Evolutionary conservation across 148 eudicot species (phyloP).

Genomic region (Hydrangea macrophylla): DNA sequence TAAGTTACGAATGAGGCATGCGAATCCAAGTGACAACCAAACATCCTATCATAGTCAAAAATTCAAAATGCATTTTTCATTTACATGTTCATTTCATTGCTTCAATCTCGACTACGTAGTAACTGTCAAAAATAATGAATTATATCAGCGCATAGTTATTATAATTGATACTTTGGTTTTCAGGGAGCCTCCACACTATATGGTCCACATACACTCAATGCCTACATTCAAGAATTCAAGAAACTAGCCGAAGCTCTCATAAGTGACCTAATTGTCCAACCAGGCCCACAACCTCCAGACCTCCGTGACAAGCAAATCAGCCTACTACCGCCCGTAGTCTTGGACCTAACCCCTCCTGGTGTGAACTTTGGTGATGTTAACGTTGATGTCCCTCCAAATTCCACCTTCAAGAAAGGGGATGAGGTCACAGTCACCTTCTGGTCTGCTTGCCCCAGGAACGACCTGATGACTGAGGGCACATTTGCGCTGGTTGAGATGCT

Average conservation of each 20-base stretch:
- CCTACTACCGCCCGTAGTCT: constrained; percentile 66
- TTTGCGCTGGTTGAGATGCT: constrained; percentile 76
- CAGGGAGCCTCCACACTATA: constrained; percentile 96
- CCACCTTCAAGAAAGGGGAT: constrained; percentile 69
- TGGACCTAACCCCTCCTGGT: constrained; percentile 67
- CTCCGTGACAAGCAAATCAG: constrained; percentile 78
- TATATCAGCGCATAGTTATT: too few species aligned
- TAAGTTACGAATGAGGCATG: too few species aligned
- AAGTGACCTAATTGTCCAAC: constrained; percentile 34
- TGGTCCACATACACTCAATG: constrained; percentile 88
- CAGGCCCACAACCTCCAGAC: constrained; percentile 89
- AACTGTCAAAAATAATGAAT: too few species aligned
- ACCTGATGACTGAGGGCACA: constrained; percentile 92
- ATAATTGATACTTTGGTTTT: too few species aligned
- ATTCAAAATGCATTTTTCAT: too few species aligned
- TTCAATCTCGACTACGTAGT: too few species aligned
- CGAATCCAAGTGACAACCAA: too few species aligned
- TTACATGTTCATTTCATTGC: background rate
- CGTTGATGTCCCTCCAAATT: constrained; percentile 54
- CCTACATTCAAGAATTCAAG: constrained; percentile 86
- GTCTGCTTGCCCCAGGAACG: constrained; percentile 94
- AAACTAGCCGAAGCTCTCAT: constrained; percentile 70
- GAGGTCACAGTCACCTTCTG: constrained; percentile 57
- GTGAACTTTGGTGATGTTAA: constrained; percentile 60
- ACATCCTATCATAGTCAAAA: too few species aligned